Evolutionary conservation across 2,329 filamentous ascomycete genomes (phyloP).

Genomic region (Pseudocercospora cruenta): DNA sequence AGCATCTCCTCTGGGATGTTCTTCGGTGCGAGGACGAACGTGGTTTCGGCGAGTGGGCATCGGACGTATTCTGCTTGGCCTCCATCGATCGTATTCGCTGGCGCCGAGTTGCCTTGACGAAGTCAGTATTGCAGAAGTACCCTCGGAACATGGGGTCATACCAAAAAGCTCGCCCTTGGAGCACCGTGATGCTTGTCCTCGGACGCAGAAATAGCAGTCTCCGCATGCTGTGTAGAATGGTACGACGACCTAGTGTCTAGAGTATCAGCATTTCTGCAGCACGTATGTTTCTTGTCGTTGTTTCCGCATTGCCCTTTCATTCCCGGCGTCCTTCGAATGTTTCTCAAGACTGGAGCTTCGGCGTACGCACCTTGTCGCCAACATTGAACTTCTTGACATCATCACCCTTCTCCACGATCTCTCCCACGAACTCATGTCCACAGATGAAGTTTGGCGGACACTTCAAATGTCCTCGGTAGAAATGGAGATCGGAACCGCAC

Average conservation of each 20-base stretch:
- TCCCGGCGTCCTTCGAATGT: too few species aligned
- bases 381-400: slow-evolving; percentile 69
- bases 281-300: not conserved
- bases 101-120: slow-evolving; percentile 40
- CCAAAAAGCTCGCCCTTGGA: slow-evolving; percentile 70
- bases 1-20: slow-evolving; percentile 74
- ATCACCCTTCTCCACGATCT: slow-evolving; percentile 68
- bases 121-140: not conserved
- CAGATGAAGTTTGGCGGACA: slow-evolving; percentile 64
- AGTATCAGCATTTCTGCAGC: not conserved
- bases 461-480: slow-evolving; percentile 79
- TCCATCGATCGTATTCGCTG: slow-evolving; percentile 39
- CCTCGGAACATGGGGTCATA: not conserved
- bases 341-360: not conserved
- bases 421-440: slow-evolving; percentile 87
- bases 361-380: slow-evolving; percentile 60
- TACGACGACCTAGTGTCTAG: slow-evolving; percentile 64
- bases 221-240: slow-evolving; percentile 82
- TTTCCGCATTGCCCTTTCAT: too few species aligned
- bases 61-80: slow-evolving; percentile 57
- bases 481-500: slow-evolving; percentile 87
- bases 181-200: slow-evolving; percentile 77
- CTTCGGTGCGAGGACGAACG: slow-evolving; percentile 72
- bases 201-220: slow-evolving; percentile 82
- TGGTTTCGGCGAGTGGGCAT: slow-evolving; percentile 79